Conservation (phyloP, 805 yeast genomes). For the Ogataea zsoltii region DNA sequence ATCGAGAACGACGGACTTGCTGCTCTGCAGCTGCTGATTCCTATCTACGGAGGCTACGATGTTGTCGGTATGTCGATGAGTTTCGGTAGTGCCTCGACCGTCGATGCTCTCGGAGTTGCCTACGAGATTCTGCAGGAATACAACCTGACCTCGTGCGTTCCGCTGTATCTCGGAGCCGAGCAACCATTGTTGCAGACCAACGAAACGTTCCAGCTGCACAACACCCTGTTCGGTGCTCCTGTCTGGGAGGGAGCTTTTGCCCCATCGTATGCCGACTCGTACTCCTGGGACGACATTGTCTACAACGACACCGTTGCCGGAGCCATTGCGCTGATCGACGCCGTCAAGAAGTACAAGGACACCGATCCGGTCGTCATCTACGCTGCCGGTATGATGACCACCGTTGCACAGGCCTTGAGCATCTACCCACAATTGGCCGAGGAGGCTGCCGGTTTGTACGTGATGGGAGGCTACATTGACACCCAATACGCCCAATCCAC, state of each 20-base stretch:
- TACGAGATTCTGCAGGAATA: conserved; percentile 33
- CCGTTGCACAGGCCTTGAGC: conserved; percentile 45
- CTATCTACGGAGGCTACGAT: conserved; percentile 41
- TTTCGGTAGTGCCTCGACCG: conserved; percentile 41
- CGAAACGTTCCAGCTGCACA: conserved; percentile 42
- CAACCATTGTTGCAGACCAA: conserved; percentile 40
- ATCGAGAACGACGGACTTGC: conserved; percentile 45
- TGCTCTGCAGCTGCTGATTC: conserved; percentile 39
- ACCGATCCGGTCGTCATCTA: conserved; percentile 38
- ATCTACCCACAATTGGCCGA: conserved; percentile 40
- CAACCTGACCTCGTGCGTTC: conserved; percentile 33
- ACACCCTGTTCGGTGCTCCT: conserved; percentile 38
- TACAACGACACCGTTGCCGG: conserved; percentile 36
- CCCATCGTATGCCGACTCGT: conserved; percentile 34
- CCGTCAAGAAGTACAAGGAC: conserved; percentile 39
- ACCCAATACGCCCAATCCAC: conserved; percentile 39
- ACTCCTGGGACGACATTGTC: conserved; percentile 35
- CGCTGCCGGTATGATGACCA: conserved; percentile 45
- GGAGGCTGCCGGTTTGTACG: conserved; percentile 40
- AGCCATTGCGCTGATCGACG: conserved; percentile 42
- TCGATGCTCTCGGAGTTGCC: conserved; percentile 40
- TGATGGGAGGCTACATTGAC: conserved; percentile 48
- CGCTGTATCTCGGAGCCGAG: conserved; percentile 39
- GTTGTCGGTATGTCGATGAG: conserved; percentile 41
- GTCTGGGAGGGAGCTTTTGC: conserved; percentile 46